Conservation (phyloP, 2,329 filamentous ascomycete species). For the Helicocarpus griseus region DNA sequence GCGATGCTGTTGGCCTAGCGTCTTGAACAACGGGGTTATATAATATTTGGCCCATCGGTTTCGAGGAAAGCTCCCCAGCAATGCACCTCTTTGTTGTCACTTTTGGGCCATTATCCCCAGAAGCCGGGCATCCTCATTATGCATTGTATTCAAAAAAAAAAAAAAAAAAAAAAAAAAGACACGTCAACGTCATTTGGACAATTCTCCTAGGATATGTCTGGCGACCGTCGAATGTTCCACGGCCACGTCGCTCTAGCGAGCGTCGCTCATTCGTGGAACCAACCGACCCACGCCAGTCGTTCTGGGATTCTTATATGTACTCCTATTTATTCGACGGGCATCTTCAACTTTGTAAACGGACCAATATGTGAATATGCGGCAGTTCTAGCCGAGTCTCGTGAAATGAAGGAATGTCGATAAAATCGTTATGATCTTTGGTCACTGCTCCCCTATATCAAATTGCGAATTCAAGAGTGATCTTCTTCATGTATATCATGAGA, state of each 20-base stretch:
- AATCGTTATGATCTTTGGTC: background rate
- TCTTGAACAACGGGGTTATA: background rate
- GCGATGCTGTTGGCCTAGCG: background rate
- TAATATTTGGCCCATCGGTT: background rate
- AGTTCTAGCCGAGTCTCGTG: background rate
- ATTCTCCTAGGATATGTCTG: slow-evolving; percentile 37
- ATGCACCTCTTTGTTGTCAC: slow-evolving; percentile 3
- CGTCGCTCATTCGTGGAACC: slow-evolving; percentile 32
- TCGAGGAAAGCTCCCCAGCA: background rate
- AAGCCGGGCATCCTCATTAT: background rate
- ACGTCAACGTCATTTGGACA: slow-evolving; percentile 18
- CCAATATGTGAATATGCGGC: background rate
- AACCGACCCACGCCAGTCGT: slow-evolving; percentile 1
- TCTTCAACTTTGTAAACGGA: slow-evolving; percentile 1
- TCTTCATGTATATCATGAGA: background rate
- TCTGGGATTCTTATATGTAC: slow-evolving; percentile 1
- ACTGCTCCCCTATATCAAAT: background rate
- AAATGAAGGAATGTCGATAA: background rate
- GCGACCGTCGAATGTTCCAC: slow-evolving; percentile 35
- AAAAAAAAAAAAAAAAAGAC: too few species aligned
- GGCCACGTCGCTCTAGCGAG: slow-evolving; percentile 34
- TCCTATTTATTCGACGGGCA: background rate
- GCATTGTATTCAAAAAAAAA: background rate
- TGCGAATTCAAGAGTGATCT: background rate
- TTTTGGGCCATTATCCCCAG: background rate